phyloP scores from a whole-genome alignment of 1,284 basidiomycete genomes.

The Rhodotorula glutinis region DNA sequence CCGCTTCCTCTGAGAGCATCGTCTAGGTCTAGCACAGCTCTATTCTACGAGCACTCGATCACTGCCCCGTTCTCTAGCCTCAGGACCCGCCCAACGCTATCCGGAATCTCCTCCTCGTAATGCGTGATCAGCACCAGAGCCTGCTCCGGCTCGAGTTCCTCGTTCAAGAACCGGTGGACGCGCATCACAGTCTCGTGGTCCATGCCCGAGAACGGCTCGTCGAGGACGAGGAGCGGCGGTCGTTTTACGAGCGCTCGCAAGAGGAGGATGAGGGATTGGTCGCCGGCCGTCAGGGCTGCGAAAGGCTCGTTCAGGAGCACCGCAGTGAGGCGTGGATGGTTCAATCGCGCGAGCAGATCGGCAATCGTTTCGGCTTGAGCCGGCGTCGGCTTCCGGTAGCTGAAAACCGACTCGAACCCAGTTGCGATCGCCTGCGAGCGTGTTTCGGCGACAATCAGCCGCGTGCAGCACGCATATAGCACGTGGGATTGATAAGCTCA shows the following conservation, averaged over 20 bases:
- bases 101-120: slow-evolving; percentile 75
- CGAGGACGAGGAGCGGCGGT: slow-evolving; percentile 69
- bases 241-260: slow-evolving; percentile 74
- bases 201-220: slow-evolving; percentile 90
- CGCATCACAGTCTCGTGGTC: slow-evolving; percentile 67
- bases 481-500: not conserved
- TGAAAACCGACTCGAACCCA: slow-evolving; percentile 77
- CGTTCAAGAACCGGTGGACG: slow-evolving; percentile 62
- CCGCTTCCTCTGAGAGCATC: no score
- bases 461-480: not conserved
- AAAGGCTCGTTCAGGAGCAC: slow-evolving; percentile 53
- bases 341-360: slow-evolving; percentile 63
- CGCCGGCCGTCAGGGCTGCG: slow-evolving; percentile 61
- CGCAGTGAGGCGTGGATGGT: slow-evolving; percentile 26
- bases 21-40: no score
- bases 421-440: slow-evolving; percentile 59
- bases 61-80: slow-evolving; percentile 28
- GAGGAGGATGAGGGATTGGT: slow-evolving; percentile 74
- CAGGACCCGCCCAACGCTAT: slow-evolving; percentile 21
- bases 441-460: not conserved
- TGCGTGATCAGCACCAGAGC: slow-evolving; percentile 80
- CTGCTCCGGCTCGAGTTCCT: slow-evolving; percentile 60
- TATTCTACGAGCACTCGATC: slow-evolving; percentile 12
- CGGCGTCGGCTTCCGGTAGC: slow-evolving; percentile 54
- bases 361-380: slow-evolving; percentile 51